phyloP scores from a whole-genome alignment of 2,329 filamentous ascomycete species.

The Byssochlamys sp. region DNA sequence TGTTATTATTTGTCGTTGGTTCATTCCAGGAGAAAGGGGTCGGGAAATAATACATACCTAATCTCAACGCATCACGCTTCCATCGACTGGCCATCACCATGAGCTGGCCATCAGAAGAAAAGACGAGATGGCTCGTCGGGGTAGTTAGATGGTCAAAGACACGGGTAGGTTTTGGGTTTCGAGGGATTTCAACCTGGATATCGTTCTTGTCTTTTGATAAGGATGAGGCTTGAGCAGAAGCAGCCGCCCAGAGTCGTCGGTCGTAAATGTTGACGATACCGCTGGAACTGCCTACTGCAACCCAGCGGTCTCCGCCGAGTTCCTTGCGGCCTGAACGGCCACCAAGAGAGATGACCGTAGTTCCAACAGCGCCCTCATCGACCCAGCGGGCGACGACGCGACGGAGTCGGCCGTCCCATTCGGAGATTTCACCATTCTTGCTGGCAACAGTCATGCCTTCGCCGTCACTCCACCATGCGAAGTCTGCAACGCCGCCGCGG shows the following conservation, averaged over 20 bases:
- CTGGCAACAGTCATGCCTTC: constrained; percentile 72
- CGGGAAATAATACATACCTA: constrained; percentile 37
- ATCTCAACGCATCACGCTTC: constrained; percentile 76
- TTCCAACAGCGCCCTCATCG: constrained; percentile 81
- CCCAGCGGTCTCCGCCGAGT: constrained; percentile 72
- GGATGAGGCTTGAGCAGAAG: constrained; percentile 24
- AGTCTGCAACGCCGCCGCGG: constrained; percentile 74
- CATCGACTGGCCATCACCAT: constrained; percentile 75
- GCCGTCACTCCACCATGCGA: constrained; percentile 83
- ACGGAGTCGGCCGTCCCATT: constrained; percentile 64
- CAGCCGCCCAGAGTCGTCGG: constrained; percentile 51
- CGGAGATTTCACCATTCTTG: constrained; percentile 79
- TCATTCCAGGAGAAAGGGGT: neutral
- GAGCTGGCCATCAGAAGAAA: constrained; percentile 82
- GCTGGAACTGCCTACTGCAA: constrained; percentile 73
- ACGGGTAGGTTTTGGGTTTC: constrained; percentile 61
- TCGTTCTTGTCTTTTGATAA: constrained; percentile 14
- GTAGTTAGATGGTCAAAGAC: constrained; percentile 80
- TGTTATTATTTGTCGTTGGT: neutral
- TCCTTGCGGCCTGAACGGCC: constrained; percentile 28
- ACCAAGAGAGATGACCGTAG: constrained; percentile 71
- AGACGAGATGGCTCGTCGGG: constrained; percentile 65
- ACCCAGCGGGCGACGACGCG: constrained; percentile 73
- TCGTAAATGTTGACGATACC: constrained; percentile 94
- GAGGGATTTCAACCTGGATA: constrained; percentile 45